Base-by-base conservation (phyloP, 129 eudicot genomes). In the Dittrichia graveolens region DNA sequence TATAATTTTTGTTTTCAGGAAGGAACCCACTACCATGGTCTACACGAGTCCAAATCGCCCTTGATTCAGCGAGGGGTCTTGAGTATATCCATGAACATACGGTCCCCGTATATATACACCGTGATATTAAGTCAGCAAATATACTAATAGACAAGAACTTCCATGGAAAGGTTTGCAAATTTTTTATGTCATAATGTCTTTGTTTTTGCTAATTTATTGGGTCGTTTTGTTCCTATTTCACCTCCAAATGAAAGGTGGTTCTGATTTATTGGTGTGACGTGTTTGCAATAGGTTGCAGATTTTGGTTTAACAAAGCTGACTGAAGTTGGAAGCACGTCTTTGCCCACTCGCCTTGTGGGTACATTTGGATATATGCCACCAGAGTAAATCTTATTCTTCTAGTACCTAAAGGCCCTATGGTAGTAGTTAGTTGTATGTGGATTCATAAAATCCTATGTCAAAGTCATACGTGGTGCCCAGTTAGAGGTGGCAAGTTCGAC, bases 341-440 rank as follows among this genome's bases (percentile, higher is more conserved):
- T 85, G 84, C 95, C 87, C 61, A 90, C 97, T 44, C 88, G 95
- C 40, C 88, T 86, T 81, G 96, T 90, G 75, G 99, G 99, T 73
- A 95, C 99, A 70, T 95, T 95, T 61, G 99, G 99, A 71, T 95
- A 95, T 78, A 95, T 95, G 99, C 99, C 97, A 15, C 99, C 99
- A 45, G 99, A 95, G 99, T 95, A 88, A 88, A 44, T 73, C 65
- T 48, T 82, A 50, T 75, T 72, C 37, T 71, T 43, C 34, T 63
- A 37, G 15, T 43, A 65, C 42, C n/a, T 53, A 34, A 37, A 44
- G 7, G 12, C 38, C 74, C 39, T 15, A 69, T 52, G 66, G 47
- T 31, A 31, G 3, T 63, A 63, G 71, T 72, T 72, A 24, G 31
- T 24, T 24, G 63, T 63, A 74, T 74, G 64, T 12, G 54, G 70